A percentile compares a stretch with the other conserved stretches of the same genome.
Conservation (phyloP, 805 yeast species). For the Saccharomycopsis malanga region DNA sequence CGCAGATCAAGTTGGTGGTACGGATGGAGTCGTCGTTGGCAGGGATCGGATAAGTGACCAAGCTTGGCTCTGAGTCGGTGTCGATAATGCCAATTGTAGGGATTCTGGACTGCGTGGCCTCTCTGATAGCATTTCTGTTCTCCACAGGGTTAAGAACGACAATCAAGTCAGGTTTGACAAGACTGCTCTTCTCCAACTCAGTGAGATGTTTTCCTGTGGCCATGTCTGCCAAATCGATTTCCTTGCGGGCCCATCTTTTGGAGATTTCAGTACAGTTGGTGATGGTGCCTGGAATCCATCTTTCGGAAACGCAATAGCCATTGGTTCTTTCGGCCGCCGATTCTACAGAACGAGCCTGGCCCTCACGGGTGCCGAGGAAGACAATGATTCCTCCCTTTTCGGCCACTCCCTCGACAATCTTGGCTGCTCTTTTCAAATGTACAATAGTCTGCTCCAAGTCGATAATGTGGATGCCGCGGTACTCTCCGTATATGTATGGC, state of each 20-base stretch:
- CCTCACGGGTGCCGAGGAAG: slow-evolving; percentile 77
- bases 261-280: slow-evolving; percentile 73
- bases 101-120: slow-evolving; percentile 72
- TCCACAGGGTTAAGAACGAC: slow-evolving; percentile 84
- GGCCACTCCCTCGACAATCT: slow-evolving; percentile 76
- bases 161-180: slow-evolving; percentile 83
- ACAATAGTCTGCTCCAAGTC: slow-evolving; percentile 79
- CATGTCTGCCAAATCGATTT: slow-evolving; percentile 66
- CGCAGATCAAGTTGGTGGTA: slow-evolving; percentile 70
- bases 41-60: slow-evolving; percentile 91
- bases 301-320: slow-evolving; percentile 74
- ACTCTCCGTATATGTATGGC: slow-evolving; percentile 80
- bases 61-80: slow-evolving; percentile 85
- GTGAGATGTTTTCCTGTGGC: slow-evolving; percentile 55
- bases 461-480: slow-evolving; percentile 85
- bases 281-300: slow-evolving; percentile 94
- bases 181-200: slow-evolving; percentile 40
- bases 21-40: slow-evolving; percentile 91
- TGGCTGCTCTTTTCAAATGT: slow-evolving; percentile 72
- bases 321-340: slow-evolving; percentile 70
- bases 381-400: slow-evolving; percentile 79
- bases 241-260: slow-evolving; percentile 54
- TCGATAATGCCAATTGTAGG: slow-evolving; percentile 94
- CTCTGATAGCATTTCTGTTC: slow-evolving; percentile 70
- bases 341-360: slow-evolving; percentile 66